phyloP scores from a whole-genome alignment of 2,329 filamentous ascomycete genomes.

The Colletotrichum karsti region DNA sequence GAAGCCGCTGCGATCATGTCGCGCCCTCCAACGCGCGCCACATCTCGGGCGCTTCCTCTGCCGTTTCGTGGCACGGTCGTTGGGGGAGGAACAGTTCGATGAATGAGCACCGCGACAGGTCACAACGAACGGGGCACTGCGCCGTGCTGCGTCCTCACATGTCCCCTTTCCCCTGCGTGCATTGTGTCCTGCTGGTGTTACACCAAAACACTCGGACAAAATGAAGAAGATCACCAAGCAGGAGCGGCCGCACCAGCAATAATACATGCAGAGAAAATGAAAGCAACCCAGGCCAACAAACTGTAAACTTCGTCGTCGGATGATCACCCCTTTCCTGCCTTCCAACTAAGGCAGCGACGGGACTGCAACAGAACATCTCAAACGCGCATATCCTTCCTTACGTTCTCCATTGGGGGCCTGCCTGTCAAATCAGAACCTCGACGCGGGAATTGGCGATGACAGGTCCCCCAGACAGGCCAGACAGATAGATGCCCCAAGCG shows the following conservation, averaged over 20 bases:
- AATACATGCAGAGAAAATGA: neutral
- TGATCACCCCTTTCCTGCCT: neutral
- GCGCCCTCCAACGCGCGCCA: neutral
- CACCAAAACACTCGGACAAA: neutral
- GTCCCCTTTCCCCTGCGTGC: neutral
- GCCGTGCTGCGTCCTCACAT: neutral
- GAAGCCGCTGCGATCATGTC: constrained; percentile 8
- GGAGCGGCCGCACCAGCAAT: neutral
- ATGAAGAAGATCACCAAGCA: neutral
- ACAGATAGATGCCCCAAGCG: constrained; percentile 9
- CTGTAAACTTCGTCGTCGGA: neutral
- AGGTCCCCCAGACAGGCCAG: neutral
- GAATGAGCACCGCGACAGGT: too few relatives aligned
- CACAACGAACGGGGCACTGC: too few relatives aligned
- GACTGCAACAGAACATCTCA: neutral
- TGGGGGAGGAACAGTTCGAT: neutral
- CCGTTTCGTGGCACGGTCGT: constrained; percentile 8
- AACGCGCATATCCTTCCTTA: neutral
- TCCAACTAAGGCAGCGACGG: neutral
- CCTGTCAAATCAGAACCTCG: neutral
- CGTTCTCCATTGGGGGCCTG: neutral
- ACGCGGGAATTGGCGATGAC: neutral
- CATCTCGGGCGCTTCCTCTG: neutral
- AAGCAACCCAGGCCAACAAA: neutral
- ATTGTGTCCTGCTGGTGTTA: neutral